Evolutionary conservation across 108 stramenopile genomes (phyloP).

Genomic region (Cyclotella kingstonii): DNA sequence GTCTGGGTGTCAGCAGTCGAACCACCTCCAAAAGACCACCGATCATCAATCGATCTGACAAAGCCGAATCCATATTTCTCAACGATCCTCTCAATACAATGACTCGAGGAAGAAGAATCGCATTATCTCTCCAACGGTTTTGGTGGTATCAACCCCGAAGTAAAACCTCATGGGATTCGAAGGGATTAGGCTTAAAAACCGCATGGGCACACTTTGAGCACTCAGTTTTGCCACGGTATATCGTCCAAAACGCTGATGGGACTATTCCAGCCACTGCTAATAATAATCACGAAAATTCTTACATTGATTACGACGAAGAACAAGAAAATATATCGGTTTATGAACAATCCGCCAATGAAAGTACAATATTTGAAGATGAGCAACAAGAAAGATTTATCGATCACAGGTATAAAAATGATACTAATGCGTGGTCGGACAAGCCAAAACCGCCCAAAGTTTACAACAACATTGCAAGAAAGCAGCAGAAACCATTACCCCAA

Average conservation of each 20-base stretch:
- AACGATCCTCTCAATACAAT: conserved; percentile 54
- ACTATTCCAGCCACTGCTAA: conserved; percentile 5
- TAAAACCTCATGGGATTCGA: conserved; percentile 34
- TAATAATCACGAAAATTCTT: background rate
- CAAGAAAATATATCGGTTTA: background rate
- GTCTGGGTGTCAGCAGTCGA: too few species aligned
- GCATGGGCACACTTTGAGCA: conserved; percentile 93
- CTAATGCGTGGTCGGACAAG: conserved; percentile 52
- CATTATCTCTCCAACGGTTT: conserved; percentile 46
- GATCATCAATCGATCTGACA: conserved; percentile 21
- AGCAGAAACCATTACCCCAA: conserved; percentile 15
- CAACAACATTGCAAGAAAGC: background rate
- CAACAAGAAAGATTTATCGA: conserved; percentile 7
- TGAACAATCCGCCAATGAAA: conserved; percentile 10
- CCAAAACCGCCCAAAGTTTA: conserved; percentile 22
- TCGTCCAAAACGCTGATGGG: conserved; percentile 29
- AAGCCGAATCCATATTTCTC: conserved; percentile 31
- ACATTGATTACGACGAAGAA: conserved; percentile 1
- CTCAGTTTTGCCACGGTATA: conserved; percentile 63
- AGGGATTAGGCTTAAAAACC: conserved; percentile 39
- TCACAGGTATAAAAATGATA: conserved; percentile 31
- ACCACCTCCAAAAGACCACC: conserved; percentile 24
- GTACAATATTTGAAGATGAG: conserved; percentile 3
- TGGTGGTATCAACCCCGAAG: conserved; percentile 73
- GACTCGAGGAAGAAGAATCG: conserved; percentile 70